phyloP scores from a whole-genome alignment of 805 yeast species.

The Scheffersomyces ergatensis region DNA sequence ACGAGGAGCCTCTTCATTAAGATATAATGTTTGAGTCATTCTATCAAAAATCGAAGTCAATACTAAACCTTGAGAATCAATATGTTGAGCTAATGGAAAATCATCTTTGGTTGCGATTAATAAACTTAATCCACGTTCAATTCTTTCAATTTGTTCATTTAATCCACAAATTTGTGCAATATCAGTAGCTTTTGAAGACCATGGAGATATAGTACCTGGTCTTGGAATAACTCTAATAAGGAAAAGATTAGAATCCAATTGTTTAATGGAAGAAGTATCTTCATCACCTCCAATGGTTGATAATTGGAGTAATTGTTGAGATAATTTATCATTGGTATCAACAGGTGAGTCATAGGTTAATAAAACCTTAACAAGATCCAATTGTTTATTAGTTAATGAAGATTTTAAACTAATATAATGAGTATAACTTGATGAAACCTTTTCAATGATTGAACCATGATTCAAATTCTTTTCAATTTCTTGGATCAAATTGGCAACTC shows the following conservation, averaged over 20 bases:
- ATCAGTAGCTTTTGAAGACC: constrained; percentile 99
- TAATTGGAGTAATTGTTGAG: constrained; percentile 35
- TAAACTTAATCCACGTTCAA: constrained; percentile 87
- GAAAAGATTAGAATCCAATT: constrained; percentile 36
- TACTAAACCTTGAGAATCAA: constrained; percentile 40
- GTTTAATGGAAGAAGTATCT: constrained; percentile 5
- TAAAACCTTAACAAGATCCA: constrained; percentile 53
- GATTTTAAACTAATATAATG: constrained; percentile 71
- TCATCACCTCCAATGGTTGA: constrained; percentile 24
- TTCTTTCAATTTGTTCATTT: constrained; percentile 64
- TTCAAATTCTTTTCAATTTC: constrained; percentile 73
- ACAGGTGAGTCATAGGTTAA: constrained; percentile 73
- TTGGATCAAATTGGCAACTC: constrained; percentile 69
- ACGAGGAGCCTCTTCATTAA: constrained; percentile 58
- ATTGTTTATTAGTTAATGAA: constrained; percentile 37
- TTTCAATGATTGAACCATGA: constrained; percentile 52
- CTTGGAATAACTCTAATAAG: constrained; percentile 83
- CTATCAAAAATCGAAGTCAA: constrained; percentile 81
- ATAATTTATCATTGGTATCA: constrained; percentile 49
- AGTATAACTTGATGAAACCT: constrained; percentile 70
- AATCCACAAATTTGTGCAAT: constrained; percentile 88
- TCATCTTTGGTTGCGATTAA: constrained; percentile 70
- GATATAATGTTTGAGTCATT: constrained; percentile 81
- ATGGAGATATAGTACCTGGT: constrained; percentile 95
- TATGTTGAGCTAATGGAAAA: constrained; percentile 50